phyloP scores from a whole-genome alignment of 1,284 basidiomycete genomes.

The Naganishia sp. region DNA sequence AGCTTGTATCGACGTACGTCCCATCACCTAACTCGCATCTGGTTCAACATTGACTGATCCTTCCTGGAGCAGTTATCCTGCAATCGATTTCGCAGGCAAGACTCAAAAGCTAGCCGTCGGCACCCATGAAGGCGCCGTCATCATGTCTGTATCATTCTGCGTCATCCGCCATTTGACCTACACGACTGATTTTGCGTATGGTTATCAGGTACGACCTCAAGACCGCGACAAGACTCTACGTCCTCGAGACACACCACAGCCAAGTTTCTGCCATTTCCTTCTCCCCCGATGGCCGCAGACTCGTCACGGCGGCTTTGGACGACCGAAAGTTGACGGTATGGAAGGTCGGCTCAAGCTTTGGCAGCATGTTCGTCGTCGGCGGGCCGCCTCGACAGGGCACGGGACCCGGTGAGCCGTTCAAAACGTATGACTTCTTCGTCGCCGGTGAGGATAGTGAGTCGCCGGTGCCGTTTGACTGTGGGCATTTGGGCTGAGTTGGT shows the following conservation, averaged over 20 bases:
- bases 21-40: background rate
- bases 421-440: constrained; percentile 69
- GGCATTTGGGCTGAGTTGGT: background rate
- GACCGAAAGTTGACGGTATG: constrained; percentile 80
- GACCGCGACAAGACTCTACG: constrained; percentile 89
- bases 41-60: constrained; percentile 4
- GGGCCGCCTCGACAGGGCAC: constrained; percentile 84
- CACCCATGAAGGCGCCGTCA: constrained; percentile 85
- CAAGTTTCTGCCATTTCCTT: constrained; percentile 79
- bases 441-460: constrained; percentile 55
- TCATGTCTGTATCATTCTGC: constrained; percentile 59
- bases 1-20: constrained; percentile 79
- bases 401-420: constrained; percentile 77
- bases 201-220: constrained; percentile 78
- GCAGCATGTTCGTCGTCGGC: constrained; percentile 86
- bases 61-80: constrained; percentile 69
- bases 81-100: constrained; percentile 82
- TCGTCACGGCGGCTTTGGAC: constrained; percentile 83
- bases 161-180: background rate
- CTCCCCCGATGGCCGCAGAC: constrained; percentile 84
- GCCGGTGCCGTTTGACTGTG: background rate
- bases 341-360: constrained; percentile 84
- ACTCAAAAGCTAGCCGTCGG: constrained; percentile 90
- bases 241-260: constrained; percentile 86
- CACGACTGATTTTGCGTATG: background rate